phyloP scores from a whole-genome alignment of 371 early-diverging fungal genomes.

The Neoconidiobolus thromboides region DNA sequence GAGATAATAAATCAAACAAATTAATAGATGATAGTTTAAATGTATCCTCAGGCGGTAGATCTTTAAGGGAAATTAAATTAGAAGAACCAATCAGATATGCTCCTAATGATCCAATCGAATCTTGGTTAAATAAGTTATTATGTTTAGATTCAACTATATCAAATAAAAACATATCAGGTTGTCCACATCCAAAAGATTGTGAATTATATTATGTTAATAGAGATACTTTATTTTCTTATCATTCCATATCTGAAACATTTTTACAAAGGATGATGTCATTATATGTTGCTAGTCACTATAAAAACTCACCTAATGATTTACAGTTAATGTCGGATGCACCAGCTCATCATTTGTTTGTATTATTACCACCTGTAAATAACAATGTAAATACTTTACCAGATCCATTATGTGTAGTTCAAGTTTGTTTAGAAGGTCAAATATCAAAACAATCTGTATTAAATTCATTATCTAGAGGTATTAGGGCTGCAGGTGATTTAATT shows the following conservation, averaged over 20 bases:
- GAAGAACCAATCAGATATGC: conserved; percentile 95
- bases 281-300: conserved; percentile 98
- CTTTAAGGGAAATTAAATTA: conserved; percentile 74
- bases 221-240: conserved; percentile 88
- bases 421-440: conserved; percentile 90
- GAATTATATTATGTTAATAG: conserved; percentile 91
- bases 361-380: conserved; percentile 71
- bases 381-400: conserved; percentile 63
- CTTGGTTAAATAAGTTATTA: conserved; percentile 89
- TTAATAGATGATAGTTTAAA: conserved; percentile 20
- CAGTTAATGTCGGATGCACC: conserved; percentile 96
- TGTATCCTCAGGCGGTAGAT: conserved; percentile 38
- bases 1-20: conserved; percentile 25
- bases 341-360: conserved; percentile 94
- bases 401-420: conserved; percentile 84
- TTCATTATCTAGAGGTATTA: conserved; percentile 66
- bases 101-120: conserved; percentile 82
- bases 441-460: conserved; percentile 66
- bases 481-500: conserved; percentile 91
- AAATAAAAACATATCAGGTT: conserved; percentile 68
- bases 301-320: conserved; percentile 98
- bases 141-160: conserved; percentile 77
- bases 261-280: conserved; percentile 93
- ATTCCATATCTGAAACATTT: conserved; percentile 89
- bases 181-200: conserved; percentile 87